These are phyloP conservation scores for Eucalyptus tenuipes DNA, from an alignment of 345 rosid genomes.

Conservation along the genomic window DNA sequence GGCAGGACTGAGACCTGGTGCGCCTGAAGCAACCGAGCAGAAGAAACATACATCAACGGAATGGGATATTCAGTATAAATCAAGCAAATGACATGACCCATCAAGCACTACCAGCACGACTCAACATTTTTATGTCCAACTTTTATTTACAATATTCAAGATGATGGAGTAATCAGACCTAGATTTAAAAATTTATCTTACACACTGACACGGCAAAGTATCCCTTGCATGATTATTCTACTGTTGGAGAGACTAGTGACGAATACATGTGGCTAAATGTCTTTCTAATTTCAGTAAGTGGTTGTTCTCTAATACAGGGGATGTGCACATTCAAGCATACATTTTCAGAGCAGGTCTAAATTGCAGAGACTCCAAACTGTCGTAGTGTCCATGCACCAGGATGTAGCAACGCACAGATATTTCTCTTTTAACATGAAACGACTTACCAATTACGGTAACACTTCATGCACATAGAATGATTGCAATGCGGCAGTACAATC, in stretches of 20 bases:
- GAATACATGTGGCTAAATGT: neutral
- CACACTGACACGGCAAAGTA: neutral
- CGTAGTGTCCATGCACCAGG: neutral
- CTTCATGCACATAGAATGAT: slow-evolving; percentile 69
- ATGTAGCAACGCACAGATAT: neutral
- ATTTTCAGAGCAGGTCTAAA: neutral
- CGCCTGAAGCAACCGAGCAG: slow-evolving; percentile 25
- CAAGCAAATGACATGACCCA: neutral
- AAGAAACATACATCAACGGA: neutral
- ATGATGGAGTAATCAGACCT: neutral
- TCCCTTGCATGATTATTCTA: neutral
- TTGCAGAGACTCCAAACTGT: neutral
- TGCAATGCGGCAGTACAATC: slow-evolving; percentile 76
- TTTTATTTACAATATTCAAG: neutral
- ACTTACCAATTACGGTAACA: slow-evolving; percentile 71
- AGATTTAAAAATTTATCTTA: neutral
- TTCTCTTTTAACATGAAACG: neutral
- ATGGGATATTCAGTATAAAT: neutral
- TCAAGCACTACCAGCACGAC: neutral
- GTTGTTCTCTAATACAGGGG: neutral
- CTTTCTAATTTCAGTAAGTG: neutral
- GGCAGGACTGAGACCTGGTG: slow-evolving; percentile 71
- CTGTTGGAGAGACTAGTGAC: neutral
- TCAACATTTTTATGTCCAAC: neutral
- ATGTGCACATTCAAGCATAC: neutral